Conservation (phyloP, 352 stramenopile genomes). For the Pythium vanterpoolii region DNA sequence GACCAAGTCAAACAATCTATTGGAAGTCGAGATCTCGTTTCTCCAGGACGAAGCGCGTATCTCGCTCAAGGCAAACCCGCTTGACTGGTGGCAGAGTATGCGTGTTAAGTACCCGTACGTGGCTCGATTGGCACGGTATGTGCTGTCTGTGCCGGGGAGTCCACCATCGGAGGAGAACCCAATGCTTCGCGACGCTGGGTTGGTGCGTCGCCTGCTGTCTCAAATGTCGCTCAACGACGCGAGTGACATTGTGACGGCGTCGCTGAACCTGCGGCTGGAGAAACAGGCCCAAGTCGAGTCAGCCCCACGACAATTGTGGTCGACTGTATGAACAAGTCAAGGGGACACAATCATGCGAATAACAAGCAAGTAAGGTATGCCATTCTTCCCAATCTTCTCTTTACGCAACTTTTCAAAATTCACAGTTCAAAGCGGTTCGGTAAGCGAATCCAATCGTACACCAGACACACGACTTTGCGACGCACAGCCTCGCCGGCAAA, state of each 20-base stretch:
- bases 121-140: slow-evolving; percentile 55
- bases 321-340: slow-evolving; percentile 18
- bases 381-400: too few relatives aligned
- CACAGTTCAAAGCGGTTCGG: slow-evolving; percentile 19
- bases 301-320: slow-evolving; percentile 18
- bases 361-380: too few relatives aligned
- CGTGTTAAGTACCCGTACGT: slow-evolving; percentile 81
- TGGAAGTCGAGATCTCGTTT: slow-evolving; percentile 78
- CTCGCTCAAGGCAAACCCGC: slow-evolving; percentile 50
- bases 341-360: background rate
- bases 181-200: slow-evolving; percentile 35
- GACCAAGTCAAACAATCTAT: slow-evolving; percentile 67
- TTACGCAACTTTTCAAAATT: background rate
- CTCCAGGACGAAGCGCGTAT: slow-evolving; percentile 70
- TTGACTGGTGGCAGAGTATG: slow-evolving; percentile 77
- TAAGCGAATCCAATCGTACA: slow-evolving; percentile 23
- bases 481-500: slow-evolving; percentile 13
- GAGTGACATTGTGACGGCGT: slow-evolving; percentile 16
- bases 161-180: slow-evolving; percentile 51
- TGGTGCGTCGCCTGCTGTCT: slow-evolving; percentile 23
- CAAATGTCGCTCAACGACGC: slow-evolving; percentile 13
- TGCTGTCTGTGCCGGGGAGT: slow-evolving; percentile 61
- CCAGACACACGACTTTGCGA: slow-evolving; percentile 15
- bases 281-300: slow-evolving; percentile 11
- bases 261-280: slow-evolving; percentile 26